phyloP scores from a whole-genome alignment of 2,329 filamentous ascomycete genomes.

The Coniochaeta hoffmannii region DNA sequence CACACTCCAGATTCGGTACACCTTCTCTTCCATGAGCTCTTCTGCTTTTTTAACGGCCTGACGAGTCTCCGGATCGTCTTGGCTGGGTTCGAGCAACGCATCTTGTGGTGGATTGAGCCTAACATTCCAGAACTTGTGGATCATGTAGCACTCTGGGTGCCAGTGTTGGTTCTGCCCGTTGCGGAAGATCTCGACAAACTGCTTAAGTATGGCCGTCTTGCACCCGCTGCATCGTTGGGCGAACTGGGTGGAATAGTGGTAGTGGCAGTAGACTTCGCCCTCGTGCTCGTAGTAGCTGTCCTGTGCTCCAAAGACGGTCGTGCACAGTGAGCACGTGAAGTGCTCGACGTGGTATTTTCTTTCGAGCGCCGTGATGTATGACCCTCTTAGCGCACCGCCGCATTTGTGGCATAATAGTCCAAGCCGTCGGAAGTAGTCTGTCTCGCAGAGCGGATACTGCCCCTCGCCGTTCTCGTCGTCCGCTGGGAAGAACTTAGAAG shows the following conservation, averaged over 20 bases:
- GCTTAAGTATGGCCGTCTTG: slow-evolving; percentile 93
- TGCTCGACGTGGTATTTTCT: slow-evolving; percentile 99
- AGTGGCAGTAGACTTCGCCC: slow-evolving; percentile 93
- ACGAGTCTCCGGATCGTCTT: slow-evolving; percentile 54
- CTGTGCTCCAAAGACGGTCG: slow-evolving; percentile 94
- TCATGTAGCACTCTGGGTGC: slow-evolving; percentile 99
- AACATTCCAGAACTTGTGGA: slow-evolving; percentile 99
- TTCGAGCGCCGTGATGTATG: slow-evolving; percentile 95
- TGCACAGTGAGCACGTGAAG: slow-evolving; percentile 95
- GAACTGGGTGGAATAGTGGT: slow-evolving; percentile 96
- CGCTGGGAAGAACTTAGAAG: slow-evolving; percentile 97
- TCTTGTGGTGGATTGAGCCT: slow-evolving; percentile 62
- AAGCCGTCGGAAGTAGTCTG: slow-evolving; percentile 90
- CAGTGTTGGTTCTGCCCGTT: slow-evolving; percentile 98
- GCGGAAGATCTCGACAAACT: slow-evolving; percentile 97
- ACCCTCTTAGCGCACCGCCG: slow-evolving; percentile 85
- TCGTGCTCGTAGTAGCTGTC: slow-evolving; percentile 99
- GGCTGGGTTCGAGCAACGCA: slow-evolving; percentile 32
- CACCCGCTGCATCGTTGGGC: slow-evolving; percentile 95
- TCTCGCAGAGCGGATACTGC: slow-evolving; percentile 95
- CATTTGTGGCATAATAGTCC: slow-evolving; percentile 89
- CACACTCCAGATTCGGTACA: slow-evolving; percentile 97
- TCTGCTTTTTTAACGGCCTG: slow-evolving; percentile 76
- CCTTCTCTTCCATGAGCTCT: slow-evolving; percentile 94
- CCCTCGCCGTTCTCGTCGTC: slow-evolving; percentile 78